These are phyloP conservation scores for Oryza meyeriana DNA, from an alignment of 176 grass and related monocot species.

Conservation along the genomic window DNA sequence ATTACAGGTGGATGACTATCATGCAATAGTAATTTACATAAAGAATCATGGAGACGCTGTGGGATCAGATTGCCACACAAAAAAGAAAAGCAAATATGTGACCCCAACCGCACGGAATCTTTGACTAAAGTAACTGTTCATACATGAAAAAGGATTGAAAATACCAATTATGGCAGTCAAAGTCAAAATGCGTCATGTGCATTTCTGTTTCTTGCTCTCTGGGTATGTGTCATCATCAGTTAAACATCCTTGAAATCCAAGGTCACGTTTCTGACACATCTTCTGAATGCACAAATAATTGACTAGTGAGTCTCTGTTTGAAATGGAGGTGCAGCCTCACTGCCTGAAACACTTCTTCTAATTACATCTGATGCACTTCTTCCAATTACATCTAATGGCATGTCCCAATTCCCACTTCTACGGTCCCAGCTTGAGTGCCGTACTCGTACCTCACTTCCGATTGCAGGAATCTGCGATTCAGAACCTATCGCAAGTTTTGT, in stretches of 20 bases:
- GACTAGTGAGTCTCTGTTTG: slow-evolving; percentile 32
- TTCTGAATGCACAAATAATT: neutral
- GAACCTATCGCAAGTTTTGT: slow-evolving; percentile 27
- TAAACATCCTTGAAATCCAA: slow-evolving; percentile 12
- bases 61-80: slow-evolving; percentile 11
- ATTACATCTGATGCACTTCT: slow-evolving; percentile 51
- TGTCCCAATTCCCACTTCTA: slow-evolving; percentile 67
- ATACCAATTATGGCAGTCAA: slow-evolving; percentile 30
- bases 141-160: slow-evolving; percentile 15
- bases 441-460: slow-evolving; percentile 43
- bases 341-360: slow-evolving; percentile 27
- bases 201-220: slow-evolving; percentile 27
- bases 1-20: slow-evolving; percentile 36
- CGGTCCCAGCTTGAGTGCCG: slow-evolving; percentile 52
- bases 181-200: slow-evolving; percentile 34
- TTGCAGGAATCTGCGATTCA: slow-evolving; percentile 31
- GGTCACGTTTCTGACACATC: neutral
- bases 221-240: slow-evolving; percentile 11
- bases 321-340: slow-evolving; percentile 25
- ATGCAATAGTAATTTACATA: slow-evolving; percentile 45
- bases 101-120: neutral
- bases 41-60: slow-evolving; percentile 19
- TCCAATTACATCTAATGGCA: slow-evolving; percentile 47
- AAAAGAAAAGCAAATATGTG: neutral
- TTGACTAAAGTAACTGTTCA: slow-evolving; percentile 25